phyloP scores from a whole-genome alignment of 2,329 filamentous ascomycete species.

The Blastomyces silverae region DNA sequence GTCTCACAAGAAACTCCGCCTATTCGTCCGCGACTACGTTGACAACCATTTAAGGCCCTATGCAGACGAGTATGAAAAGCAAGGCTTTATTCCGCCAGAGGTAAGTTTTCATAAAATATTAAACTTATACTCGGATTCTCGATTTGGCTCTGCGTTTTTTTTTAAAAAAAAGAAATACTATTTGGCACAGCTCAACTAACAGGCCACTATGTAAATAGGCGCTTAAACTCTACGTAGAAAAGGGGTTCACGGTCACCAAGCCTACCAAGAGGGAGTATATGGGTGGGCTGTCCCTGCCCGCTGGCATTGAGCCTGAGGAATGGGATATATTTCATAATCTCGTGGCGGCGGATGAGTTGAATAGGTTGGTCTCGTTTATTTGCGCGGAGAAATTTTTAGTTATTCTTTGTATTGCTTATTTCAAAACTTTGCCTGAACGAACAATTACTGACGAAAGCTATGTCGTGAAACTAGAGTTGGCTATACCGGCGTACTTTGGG shows the following conservation, averaged over 20 bases:
- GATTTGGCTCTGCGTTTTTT: no score
- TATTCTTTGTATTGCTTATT: background rate
- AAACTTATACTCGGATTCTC: no score
- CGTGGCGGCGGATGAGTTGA: conserved; percentile 50
- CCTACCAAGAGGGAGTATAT: conserved; percentile 37
- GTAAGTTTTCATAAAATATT: conserved; percentile 16
- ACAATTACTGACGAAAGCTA: background rate
- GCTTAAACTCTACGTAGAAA: conserved; percentile 34
- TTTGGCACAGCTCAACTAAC: background rate
- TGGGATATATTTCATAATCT: conserved; percentile 54
- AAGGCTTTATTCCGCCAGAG: conserved; percentile 46
- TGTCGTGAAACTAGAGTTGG: conserved; percentile 40
- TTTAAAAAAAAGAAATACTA: no score
- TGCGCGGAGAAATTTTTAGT: background rate
- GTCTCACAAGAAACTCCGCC: conserved; percentile 54
- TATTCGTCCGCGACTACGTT: conserved; percentile 53
- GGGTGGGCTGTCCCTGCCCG: conserved; percentile 38
- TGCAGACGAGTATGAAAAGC: conserved; percentile 58
- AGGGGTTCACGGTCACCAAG: conserved; percentile 37
- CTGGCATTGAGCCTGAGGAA: conserved; percentile 43
- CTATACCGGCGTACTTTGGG: conserved; percentile 53
- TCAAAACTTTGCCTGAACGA: background rate
- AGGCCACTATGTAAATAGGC: conserved; percentile 25
- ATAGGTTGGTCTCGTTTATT: conserved; percentile 14
- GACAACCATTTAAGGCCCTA: conserved; percentile 53